These are phyloP conservation scores for Tilletia horrida DNA, from an alignment of 1,284 basidiomycete species.

Conservation along the genomic window DNA sequence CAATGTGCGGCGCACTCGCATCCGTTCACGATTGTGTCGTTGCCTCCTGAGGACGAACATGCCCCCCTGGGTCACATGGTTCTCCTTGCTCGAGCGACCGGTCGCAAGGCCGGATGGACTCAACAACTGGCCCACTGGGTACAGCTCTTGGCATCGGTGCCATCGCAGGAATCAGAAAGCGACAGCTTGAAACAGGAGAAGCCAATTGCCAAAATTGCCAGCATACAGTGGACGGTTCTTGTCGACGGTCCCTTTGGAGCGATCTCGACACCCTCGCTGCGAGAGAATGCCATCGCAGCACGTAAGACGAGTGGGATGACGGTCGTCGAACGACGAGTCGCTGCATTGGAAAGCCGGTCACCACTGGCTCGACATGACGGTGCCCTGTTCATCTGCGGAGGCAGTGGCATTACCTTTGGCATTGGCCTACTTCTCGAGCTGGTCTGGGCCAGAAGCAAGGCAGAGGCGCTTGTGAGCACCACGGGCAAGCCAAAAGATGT, in stretches of 20 bases:
- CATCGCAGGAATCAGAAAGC: background rate
- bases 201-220: background rate
- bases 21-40: constrained; percentile 47
- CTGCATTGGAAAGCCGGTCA: background rate
- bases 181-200: background rate
- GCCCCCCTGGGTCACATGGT: constrained; percentile 7
- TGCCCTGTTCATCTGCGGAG: background rate
- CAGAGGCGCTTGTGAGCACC: background rate
- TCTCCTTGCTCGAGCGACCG: constrained; percentile 2
- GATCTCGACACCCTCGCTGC: background rate
- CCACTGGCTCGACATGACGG: constrained; percentile 4
- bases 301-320: background rate
- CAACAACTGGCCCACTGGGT: background rate
- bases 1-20: constrained; percentile 32
- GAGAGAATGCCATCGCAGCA: background rate
- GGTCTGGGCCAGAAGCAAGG: constrained; percentile 4
- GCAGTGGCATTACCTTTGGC: constrained; percentile 4
- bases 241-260: constrained; percentile 5
- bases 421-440: constrained; percentile 2
- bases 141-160: background rate
- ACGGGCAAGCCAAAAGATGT: background rate
- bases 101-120: background rate
- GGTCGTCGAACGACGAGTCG: background rate
- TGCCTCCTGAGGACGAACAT: constrained; percentile 24
- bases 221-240: background rate